Conservation (phyloP, 1,139 yeast genomes). For the Diutina siamensis region DNA sequence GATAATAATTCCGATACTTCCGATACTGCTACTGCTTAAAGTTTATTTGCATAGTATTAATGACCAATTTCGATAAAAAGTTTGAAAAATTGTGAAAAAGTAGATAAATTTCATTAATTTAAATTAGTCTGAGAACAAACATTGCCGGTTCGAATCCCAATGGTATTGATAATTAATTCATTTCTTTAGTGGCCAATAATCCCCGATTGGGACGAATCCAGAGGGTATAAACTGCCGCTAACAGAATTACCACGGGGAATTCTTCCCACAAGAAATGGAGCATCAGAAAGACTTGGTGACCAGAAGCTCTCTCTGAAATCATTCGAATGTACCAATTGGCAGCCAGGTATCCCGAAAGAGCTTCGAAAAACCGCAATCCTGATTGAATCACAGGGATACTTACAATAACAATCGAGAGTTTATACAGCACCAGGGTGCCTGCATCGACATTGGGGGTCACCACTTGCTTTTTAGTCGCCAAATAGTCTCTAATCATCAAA, state of each 20-base stretch:
- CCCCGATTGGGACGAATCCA: slow-evolving; percentile 4
- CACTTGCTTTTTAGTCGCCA: neutral
- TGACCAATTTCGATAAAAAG: too few species aligned
- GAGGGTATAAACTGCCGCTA: neutral
- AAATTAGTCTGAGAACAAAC: too few species aligned
- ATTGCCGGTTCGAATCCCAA: neutral
- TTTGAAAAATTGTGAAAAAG: neutral
- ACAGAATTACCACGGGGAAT: neutral
- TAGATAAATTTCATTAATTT: too few species aligned
- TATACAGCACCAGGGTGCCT: neutral
- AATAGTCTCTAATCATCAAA: neutral
- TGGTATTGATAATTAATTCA: neutral
- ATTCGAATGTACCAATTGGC: neutral
- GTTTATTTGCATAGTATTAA: too few species aligned
- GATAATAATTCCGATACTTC: neutral
- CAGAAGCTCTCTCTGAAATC: neutral
- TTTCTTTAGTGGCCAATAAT: neutral
- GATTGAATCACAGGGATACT: neutral
- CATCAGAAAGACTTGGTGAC: neutral
- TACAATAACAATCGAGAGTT: neutral
- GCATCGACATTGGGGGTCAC: neutral
- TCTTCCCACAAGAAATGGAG: slow-evolving; percentile 3
- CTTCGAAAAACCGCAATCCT: neutral
- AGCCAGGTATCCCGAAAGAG: neutral
- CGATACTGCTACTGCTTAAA: too few species aligned